phyloP scores from a whole-genome alignment of 371 early-diverging fungal species.

The Paramicrosporidium saccamoebae region DNA sequence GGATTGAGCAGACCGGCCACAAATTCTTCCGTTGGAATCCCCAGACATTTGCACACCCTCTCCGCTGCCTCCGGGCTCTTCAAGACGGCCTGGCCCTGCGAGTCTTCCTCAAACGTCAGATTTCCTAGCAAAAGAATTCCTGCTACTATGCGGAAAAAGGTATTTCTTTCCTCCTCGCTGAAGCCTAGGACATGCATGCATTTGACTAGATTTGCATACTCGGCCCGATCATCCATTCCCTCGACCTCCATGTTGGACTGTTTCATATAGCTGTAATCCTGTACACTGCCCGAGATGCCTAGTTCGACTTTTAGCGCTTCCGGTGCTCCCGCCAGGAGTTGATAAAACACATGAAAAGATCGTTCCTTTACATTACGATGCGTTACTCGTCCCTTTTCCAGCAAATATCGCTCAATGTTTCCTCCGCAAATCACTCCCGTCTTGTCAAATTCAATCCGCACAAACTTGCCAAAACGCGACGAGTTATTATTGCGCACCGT shows the following conservation, averaged over 20 bases:
- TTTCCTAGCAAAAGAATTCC: constrained; percentile 91
- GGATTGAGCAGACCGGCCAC: constrained; percentile 58
- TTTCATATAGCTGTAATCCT: constrained; percentile 49
- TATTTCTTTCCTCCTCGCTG: constrained; percentile 24
- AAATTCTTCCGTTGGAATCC: constrained; percentile 57
- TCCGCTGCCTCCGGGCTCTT: constrained; percentile 40
- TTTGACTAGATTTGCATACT: constrained; percentile 28
- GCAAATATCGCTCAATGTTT: constrained; percentile 85
- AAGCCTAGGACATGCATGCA: constrained; percentile 63
- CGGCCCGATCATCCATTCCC: constrained; percentile 71
- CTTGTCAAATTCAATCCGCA: constrained; percentile 78
- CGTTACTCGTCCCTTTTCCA: constrained; percentile 92
- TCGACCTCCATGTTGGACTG: constrained; percentile 50
- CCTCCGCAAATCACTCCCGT: constrained; percentile 74
- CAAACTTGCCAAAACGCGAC: constrained; percentile 97
- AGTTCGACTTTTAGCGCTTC: constrained; percentile 23
- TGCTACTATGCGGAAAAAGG: constrained; percentile 54
- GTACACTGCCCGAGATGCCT: constrained; percentile 24
- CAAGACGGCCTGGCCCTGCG: constrained; percentile 57
- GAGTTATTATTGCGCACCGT: constrained; percentile 98
- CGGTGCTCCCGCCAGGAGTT: constrained; percentile 55
- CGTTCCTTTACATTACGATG: constrained; percentile 64
- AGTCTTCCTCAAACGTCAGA: constrained; percentile 20
- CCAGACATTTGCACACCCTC: constrained; percentile 72
- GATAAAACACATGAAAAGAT: constrained; percentile 97